phyloP scores from a whole-genome alignment of 345 rosid species.

The Rhodamnia rubescens region DNA sequence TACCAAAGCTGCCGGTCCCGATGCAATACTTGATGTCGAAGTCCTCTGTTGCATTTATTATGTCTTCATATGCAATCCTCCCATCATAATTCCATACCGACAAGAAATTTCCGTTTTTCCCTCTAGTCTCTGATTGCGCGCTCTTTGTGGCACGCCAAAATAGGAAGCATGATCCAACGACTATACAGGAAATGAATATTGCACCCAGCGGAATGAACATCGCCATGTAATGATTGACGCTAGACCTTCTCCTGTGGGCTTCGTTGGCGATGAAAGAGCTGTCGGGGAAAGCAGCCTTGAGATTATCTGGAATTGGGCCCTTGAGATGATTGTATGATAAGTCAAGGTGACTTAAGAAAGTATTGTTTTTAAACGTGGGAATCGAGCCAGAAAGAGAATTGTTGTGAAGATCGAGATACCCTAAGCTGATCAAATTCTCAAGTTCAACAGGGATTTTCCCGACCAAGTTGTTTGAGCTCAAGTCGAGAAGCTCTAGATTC shows the following conservation, averaged over 20 bases:
- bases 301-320: not conserved
- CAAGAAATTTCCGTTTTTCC: not conserved
- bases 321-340: not conserved
- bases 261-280: no score
- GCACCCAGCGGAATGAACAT: no score
- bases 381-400: not conserved
- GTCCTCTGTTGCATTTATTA: constrained; percentile 6
- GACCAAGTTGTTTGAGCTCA: no score
- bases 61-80: constrained; percentile 4
- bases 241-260: no score
- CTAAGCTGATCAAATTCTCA: not conserved
- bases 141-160: no score
- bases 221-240: no score
- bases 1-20: constrained; percentile 15
- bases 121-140: not conserved
- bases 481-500: no score
- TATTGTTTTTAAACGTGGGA: not conserved
- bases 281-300: no score
- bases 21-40: constrained; percentile 16
- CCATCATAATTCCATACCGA: constrained; percentile 10
- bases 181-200: no score
- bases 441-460: not conserved
- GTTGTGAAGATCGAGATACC: not conserved
- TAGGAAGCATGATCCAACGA: no score
- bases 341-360: not conserved